Base-by-base conservation (phyloP, 179 eudicot genomes). In the Vitellaria paradoxa region DNA sequence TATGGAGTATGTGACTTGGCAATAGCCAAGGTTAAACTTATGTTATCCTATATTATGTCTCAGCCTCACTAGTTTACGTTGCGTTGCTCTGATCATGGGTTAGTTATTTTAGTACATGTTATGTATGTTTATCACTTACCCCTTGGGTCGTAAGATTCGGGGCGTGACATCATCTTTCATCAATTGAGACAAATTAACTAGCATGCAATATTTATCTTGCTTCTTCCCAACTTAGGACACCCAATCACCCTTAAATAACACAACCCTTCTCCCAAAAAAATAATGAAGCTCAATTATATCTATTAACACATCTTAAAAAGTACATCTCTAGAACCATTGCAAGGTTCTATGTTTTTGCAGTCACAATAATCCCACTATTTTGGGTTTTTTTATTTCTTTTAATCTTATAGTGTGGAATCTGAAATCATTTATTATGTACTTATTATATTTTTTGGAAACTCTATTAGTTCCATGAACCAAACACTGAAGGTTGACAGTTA, bases 301-400 rank as follows among this genome's bases (percentile, higher is more conserved):
- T 6, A 3, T 63, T 17, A 63, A 13, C 7, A 63, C 7, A 4
- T 37, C 67, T 10, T 63, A 63, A 24, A 6, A 63, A 1, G 26
- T 63, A 63, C 67, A 63, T 63, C 67, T 3, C 67, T 13, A 20
- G 14, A 14, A 1, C 0, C 40, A 63, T 20, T 7, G 67, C 26
- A 63, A 6, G 8, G 14, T 26, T 63, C 4, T 9, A 5, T 63
- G 67, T 63, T 7, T 63, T 63, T 20, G 40, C 67, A 20, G 67
- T 63, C 3, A 73, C 65, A 73, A 57, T 20, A 56, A 73, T 12
- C 8, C 65, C 50, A 73, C 65, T 73, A 37, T 56, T 73, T 73
- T 73, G 65, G 26, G 65, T 73, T 73, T 73, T 73, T 59, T 65
- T 26, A 15, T 24, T 37, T 37, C 23, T 59, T n/a, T 73, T 57